Evolutionary conservation across 2,329 filamentous ascomycete species (phyloP).

Genomic region (Rutstroemia sp.): DNA sequence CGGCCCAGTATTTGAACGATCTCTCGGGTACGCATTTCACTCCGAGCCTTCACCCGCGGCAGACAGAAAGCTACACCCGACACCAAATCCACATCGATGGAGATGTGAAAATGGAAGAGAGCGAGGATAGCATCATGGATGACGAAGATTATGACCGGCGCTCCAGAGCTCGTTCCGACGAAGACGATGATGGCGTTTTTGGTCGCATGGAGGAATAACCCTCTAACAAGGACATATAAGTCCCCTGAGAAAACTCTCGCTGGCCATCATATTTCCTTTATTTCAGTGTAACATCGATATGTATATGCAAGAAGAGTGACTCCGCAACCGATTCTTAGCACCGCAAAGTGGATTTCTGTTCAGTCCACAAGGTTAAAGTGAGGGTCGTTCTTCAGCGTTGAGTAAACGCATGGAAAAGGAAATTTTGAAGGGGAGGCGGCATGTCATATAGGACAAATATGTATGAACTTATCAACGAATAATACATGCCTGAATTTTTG

Average conservation of each 20-base stretch:
- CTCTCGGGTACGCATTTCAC: conserved; percentile 54
- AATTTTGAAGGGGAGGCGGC: neutral
- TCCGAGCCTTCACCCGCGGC: conserved; percentile 48
- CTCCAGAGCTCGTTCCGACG: conserved; percentile 63
- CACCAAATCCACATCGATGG: conserved; percentile 45
- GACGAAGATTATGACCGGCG: conserved; percentile 57
- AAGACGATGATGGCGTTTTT: conserved; percentile 94
- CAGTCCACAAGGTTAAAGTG: conserved; percentile 64
- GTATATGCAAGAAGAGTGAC: conserved; percentile 30
- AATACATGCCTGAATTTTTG: neutral
- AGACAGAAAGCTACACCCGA: conserved; percentile 55
- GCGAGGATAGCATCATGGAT: conserved; percentile 53
- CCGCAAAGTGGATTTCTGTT: conserved; percentile 53
- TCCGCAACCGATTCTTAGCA: conserved; percentile 59
- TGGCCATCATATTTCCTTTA: conserved; percentile 10
- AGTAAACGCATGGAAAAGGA: neutral
- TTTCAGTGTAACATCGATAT: conserved; percentile 22
- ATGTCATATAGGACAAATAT: neutral
- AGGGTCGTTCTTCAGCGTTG: conserved; percentile 39
- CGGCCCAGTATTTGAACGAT: conserved; percentile 63
- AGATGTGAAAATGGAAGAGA: conserved; percentile 63
- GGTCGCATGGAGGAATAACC: conserved; percentile 85
- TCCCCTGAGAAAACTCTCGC: neutral
- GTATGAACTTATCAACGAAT: neutral
- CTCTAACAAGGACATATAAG: neutral